A percentile compares a stretch with the other conserved stretches of the same genome.
These are phyloP conservation scores for Cylindrotheca fusiformis DNA, from an alignment of 108 stramenopile species.

Conservation along the genomic window DNA sequence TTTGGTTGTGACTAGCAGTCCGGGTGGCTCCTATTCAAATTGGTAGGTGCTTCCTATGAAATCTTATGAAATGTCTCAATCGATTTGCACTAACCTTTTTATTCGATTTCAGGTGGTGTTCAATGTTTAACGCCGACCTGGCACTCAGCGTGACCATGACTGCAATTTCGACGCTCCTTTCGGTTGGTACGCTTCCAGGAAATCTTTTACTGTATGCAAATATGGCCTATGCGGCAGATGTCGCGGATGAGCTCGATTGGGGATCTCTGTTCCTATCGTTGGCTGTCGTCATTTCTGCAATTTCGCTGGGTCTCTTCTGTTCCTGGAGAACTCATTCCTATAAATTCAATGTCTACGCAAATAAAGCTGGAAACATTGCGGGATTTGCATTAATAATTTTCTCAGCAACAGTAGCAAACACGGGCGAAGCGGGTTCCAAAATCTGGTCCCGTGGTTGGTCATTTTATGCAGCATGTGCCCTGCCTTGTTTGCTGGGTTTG, in stretches of 20 bases:
- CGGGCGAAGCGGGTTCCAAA: slow-evolving; percentile 49
- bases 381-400: slow-evolving; percentile 68
- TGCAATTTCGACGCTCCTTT: slow-evolving; percentile 73
- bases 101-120: slow-evolving; percentile 56
- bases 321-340: slow-evolving; percentile 48
- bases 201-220: slow-evolving; percentile 82
- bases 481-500: slow-evolving; percentile 68
- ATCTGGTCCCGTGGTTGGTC: slow-evolving; percentile 70
- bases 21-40: slow-evolving; percentile 88
- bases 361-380: slow-evolving; percentile 56
- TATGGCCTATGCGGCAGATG: slow-evolving; percentile 53
- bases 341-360: slow-evolving; percentile 56
- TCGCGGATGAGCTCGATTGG: slow-evolving; percentile 71
- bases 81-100: too few species aligned
- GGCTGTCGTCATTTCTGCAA: slow-evolving; percentile 73
- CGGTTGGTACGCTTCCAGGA: slow-evolving; percentile 63
- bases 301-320: slow-evolving; percentile 58
- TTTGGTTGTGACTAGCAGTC: slow-evolving; percentile 77
- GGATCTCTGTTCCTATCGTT: slow-evolving; percentile 57
- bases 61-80: too few species aligned
- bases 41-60: slow-evolving; percentile 37
- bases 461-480: slow-evolving; percentile 67
- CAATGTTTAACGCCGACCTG: slow-evolving; percentile 87
- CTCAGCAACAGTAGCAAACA: slow-evolving; percentile 60
- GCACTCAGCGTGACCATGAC: slow-evolving; percentile 90